A percentile compares a stretch with the other conserved stretches of the same genome.
phyloP scores from a whole-genome alignment of 139 green algal genomes.

The Auxenochlorella pyrenoidosa region DNA sequence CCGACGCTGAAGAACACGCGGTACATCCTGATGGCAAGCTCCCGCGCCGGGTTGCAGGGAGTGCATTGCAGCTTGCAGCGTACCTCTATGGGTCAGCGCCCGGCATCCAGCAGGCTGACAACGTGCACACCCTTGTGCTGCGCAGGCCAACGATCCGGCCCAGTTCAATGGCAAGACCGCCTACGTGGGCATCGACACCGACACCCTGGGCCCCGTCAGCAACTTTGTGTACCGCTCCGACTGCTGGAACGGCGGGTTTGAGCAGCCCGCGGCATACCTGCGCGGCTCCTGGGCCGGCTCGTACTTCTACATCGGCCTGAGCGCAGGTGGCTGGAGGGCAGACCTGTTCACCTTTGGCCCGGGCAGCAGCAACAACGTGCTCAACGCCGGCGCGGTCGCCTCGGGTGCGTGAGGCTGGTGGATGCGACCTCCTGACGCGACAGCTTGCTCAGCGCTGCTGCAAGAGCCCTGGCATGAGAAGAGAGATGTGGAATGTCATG shows the following conservation, averaged over 20 bases:
- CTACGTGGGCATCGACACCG: background rate
- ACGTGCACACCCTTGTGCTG: background rate
- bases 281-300: no score
- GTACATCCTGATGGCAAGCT: background rate
- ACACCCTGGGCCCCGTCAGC: background rate
- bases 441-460: no score
- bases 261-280: background rate
- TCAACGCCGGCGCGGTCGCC: background rate
- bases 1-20: slow-evolving; percentile 7
- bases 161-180: slow-evolving; percentile 9
- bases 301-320: background rate
- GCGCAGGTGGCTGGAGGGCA: background rate
- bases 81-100: no score
- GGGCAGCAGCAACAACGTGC: background rate
- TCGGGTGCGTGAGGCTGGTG: background rate
- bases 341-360: background rate
- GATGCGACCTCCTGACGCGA: no score
- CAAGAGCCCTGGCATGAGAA: no score
- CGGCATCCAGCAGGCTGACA: no score
- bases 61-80: background rate
- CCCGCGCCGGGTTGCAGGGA: background rate
- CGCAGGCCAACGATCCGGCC: slow-evolving; percentile 29
- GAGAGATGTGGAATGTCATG: no score
- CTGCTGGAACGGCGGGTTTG: slow-evolving; percentile 22
- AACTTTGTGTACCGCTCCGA: slow-evolving; percentile 11